phyloP scores from a whole-genome alignment of 352 stramenopile species.

The Globisporangium parvum region DNA sequence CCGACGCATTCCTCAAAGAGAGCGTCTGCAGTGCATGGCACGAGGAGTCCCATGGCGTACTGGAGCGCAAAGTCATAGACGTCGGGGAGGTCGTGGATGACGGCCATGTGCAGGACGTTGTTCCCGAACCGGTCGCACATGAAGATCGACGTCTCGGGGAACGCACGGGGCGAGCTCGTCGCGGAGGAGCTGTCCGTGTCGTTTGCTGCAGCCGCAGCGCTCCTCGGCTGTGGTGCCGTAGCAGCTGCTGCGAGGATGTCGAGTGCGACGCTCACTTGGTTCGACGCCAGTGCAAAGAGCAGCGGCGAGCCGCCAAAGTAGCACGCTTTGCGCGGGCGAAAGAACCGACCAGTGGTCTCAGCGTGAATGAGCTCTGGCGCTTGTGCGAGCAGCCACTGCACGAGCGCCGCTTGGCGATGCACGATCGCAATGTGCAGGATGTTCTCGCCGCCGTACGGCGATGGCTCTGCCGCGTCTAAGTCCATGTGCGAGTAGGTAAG shows the following conservation, averaged over 20 bases:
- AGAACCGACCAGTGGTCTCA: constrained; percentile 48
- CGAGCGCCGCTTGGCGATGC: constrained; percentile 29
- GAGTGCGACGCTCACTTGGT: constrained; percentile 41
- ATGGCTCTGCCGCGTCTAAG: constrained; percentile 16
- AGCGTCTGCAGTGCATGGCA: background rate
- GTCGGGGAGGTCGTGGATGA: constrained; percentile 46
- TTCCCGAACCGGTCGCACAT: constrained; percentile 51
- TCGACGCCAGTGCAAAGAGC: constrained; percentile 50
- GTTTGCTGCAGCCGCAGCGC: background rate
- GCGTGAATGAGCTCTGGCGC: constrained; percentile 34
- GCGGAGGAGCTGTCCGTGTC: constrained; percentile 3
- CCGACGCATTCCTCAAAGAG: constrained; percentile 10
- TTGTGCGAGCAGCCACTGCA: constrained; percentile 31
- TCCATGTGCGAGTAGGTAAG: constrained; percentile 35
- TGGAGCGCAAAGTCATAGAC: constrained; percentile 55
- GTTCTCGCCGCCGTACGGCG: constrained; percentile 57
- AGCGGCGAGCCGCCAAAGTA: constrained; percentile 60
- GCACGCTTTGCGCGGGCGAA: constrained; percentile 35
- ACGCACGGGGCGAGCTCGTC: constrained; percentile 1
- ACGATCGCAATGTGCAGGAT: constrained; percentile 66
- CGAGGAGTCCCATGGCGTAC: constrained; percentile 36
- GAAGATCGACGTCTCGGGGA: constrained; percentile 32
- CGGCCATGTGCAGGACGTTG: constrained; percentile 52
- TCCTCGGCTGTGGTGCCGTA: background rate
- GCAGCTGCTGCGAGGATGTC: constrained; percentile 27